Evolutionary conservation across 306 rosid species (phyloP).

Genomic region (Bauhinia variegata): DNA sequence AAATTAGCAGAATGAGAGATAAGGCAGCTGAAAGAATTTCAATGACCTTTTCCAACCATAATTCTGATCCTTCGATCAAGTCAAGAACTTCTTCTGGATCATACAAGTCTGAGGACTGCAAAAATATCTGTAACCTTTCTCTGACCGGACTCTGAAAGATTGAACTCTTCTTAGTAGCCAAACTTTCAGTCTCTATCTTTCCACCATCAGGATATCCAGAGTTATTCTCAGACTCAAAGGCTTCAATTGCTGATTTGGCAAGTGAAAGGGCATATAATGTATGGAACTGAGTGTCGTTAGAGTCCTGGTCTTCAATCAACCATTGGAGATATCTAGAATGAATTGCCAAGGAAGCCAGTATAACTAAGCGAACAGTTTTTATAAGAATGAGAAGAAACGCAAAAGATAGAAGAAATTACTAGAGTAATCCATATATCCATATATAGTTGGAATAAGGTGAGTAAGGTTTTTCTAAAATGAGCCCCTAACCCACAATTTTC

Average conservation of each 20-base stretch:
- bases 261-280: conserved; percentile 92
- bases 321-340: conserved; percentile 83
- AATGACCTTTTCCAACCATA: conserved; percentile 91
- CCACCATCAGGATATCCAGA: conserved; percentile 51
- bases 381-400: conserved; percentile 10
- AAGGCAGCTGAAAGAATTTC: conserved; percentile 28
- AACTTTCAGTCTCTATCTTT: conserved; percentile 40
- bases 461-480: too few relatives aligned
- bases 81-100: conserved; percentile 96
- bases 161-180: conserved; percentile 39
- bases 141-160: conserved; percentile 74
- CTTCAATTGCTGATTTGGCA: conserved; percentile 82
- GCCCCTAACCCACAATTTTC: too few relatives aligned
- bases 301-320: conserved; percentile 95
- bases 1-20: too few relatives aligned
- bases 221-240: conserved; percentile 53
- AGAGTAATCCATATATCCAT: not conserved
- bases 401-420: conserved; percentile 10
- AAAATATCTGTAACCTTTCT: conserved; percentile 84
- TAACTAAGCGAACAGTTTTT: conserved; percentile 18
- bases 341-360: conserved; percentile 20
- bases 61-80: conserved; percentile 90
- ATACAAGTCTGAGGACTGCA: conserved; percentile 89
- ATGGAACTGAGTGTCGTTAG: conserved; percentile 72
- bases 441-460: too few relatives aligned